Base-by-base conservation (phyloP, 2,329 filamentous ascomycete genomes). In the Fusarium sp. region DNA sequence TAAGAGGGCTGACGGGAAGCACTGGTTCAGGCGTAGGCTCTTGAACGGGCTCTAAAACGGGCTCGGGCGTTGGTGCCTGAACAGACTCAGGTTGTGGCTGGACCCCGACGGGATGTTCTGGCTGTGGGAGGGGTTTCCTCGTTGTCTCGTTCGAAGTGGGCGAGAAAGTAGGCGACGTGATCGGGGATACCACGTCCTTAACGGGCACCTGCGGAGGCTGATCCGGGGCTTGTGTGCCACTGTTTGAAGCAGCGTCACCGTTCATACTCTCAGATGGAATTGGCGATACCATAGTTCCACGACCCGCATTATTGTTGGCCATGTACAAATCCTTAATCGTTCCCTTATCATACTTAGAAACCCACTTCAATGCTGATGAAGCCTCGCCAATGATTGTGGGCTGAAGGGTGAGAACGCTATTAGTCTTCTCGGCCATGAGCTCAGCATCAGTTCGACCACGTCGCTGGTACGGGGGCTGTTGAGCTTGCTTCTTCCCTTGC, bases 321-420 rank as follows among this genome's bases (percentile, higher is more conserved):
- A 98, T 86, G 81, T 98, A 98, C n/a, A 93, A 91, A 72, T 94
- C 91, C 60, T 94, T 91, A 70, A 97, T 92, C 12, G 92, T 87
- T 77, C 96, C 91, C 82, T 96, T 97, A 82, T 98, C 96, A 79
- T 98, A 98, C 77, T 94, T 94, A 81, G 88, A 95, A 37, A 95
- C 94, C 96, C 96, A 99, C 81, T 97, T 97, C 91, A 99, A 92
- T 3, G 96, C 96, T 29, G 94, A 93, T 14, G 93, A 96, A 23
- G 95, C 95, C 80, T 97, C 96, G 59, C 87, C 94, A 77, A 95
- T 87, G 69, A 98, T 92, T 59, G 91, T 88, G 3, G 94, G 93
- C 79, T 97, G 95, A 51, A 98, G 85, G 7, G 94, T 97, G 78
- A 98, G 88, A 62, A 97, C 89, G 73, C 96, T 99, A 81, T 91